Conservation (phyloP, 2,329 filamentous ascomycete genomes). For the Fusarium oligoseptatum region DNA sequence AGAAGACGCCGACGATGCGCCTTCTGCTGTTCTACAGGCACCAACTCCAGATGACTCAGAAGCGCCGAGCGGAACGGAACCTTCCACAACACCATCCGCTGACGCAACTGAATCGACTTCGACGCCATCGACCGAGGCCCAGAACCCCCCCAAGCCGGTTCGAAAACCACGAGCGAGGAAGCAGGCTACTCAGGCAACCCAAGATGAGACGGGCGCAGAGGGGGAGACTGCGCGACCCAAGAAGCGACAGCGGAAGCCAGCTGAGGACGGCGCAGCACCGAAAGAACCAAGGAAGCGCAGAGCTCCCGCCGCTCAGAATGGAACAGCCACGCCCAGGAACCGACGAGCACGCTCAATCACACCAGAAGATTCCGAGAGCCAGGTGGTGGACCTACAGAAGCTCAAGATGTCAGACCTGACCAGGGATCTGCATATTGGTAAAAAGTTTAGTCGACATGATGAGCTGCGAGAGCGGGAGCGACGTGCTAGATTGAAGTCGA, state of each 20-base stretch:
- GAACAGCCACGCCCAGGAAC: conserved; percentile 44
- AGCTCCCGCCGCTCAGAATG: conserved; percentile 40
- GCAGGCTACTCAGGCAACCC: conserved; percentile 19
- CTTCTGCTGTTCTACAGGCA: conserved; percentile 21
- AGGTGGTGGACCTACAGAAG: conserved; percentile 73
- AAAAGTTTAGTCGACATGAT: conserved; percentile 80
- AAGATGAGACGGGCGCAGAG: conserved; percentile 34
- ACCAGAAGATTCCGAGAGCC: conserved; percentile 73
- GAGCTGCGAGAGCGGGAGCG: conserved; percentile 78
- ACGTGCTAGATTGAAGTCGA: conserved; percentile 53
- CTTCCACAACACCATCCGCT: conserved; percentile 27
- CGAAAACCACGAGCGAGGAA: conserved; percentile 39
- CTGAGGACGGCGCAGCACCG: conserved; percentile 35
- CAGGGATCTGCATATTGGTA: conserved; percentile 77
- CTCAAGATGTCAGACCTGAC: conserved; percentile 82
- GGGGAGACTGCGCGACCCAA: conserved; percentile 43
- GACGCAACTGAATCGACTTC: conserved; percentile 23
- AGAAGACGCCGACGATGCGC: neutral
- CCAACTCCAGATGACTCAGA: conserved; percentile 33
- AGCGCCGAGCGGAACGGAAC: conserved; percentile 25
- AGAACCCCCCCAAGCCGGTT: conserved; percentile 14
- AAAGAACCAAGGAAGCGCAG: conserved; percentile 48
- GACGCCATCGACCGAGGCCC: conserved; percentile 18
- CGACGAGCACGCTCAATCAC: conserved; percentile 64
- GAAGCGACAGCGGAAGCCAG: conserved; percentile 52